Evolutionary conservation across 305 asterid genomes (phyloP).

Genomic region (Rubia peregrina): DNA sequence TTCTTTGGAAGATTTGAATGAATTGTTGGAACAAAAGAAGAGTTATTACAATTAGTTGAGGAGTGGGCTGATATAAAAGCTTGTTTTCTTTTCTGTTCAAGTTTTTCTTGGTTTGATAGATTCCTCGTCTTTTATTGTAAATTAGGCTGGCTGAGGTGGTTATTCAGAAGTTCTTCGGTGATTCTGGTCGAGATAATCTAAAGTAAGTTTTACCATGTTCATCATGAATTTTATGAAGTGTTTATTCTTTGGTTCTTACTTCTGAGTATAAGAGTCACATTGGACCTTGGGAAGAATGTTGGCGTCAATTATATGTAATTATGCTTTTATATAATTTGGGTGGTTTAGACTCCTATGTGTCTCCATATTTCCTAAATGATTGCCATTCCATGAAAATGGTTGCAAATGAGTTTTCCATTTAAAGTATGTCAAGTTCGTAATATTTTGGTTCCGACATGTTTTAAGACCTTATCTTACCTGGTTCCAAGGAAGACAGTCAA

Average conservation of each 20-base stretch:
- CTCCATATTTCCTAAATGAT: neutral
- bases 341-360: neutral
- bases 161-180: slow-evolving; percentile 85
- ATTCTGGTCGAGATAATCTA: slow-evolving; percentile 87
- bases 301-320: neutral
- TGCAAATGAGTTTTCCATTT: neutral
- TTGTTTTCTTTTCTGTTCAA: neutral
- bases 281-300: neutral
- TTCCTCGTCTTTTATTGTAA: slow-evolving; percentile 23
- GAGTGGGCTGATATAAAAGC: neutral
- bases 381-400: neutral
- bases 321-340: neutral
- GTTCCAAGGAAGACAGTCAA: neutral
- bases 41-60: neutral
- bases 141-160: slow-evolving; percentile 92
- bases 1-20: neutral
- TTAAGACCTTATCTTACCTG: neutral
- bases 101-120: neutral
- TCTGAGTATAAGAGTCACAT: neutral
- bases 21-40: neutral
- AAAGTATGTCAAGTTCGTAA: neutral
- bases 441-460: neutral
- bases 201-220: slow-evolving; percentile 47
- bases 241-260: neutral
- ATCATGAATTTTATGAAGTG: neutral